Evolutionary conservation across 2,329 filamentous ascomycete species (phyloP).

Genomic region (Diaporthe ampelina): DNA sequence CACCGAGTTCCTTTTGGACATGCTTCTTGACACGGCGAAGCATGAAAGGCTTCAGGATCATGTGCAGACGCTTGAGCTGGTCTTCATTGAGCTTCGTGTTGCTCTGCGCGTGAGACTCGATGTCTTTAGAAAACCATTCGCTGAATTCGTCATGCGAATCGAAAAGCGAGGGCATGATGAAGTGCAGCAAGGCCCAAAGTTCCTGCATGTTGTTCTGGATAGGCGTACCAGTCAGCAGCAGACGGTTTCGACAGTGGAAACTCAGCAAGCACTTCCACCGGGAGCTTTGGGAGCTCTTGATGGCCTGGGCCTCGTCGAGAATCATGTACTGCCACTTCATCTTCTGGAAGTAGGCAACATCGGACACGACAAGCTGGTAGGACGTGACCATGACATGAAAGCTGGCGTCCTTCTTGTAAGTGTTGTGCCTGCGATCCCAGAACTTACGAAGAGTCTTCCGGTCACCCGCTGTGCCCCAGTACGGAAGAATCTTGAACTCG

Average conservation of each 20-base stretch:
- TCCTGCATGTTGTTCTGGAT: slow-evolving; percentile 99
- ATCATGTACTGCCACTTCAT: slow-evolving; percentile 99
- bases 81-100: slow-evolving; percentile 99
- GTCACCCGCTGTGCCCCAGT: slow-evolving; percentile 96
- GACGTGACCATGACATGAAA: slow-evolving; percentile 98
- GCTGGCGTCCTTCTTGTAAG: slow-evolving; percentile 91
- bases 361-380: slow-evolving; percentile 96
- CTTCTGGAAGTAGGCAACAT: slow-evolving; percentile 98
- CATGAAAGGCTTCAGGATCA: slow-evolving; percentile 99
- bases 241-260: slow-evolving; percentile 94
- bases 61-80: slow-evolving; percentile 94
- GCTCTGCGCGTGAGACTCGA: slow-evolving; percentile 97
- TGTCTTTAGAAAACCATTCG: slow-evolving; percentile 95
- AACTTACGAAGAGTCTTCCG: slow-evolving; percentile 98
- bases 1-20: slow-evolving; percentile 97
- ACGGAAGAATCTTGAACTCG: slow-evolving; percentile 93
- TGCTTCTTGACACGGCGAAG: slow-evolving; percentile 99
- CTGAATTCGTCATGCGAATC: slow-evolving; percentile 94
- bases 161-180: slow-evolving; percentile 99
- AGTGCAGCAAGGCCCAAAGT: slow-evolving; percentile 96
- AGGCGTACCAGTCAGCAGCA: slow-evolving; percentile 94
- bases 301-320: slow-evolving; percentile 96
- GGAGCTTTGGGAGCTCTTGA: slow-evolving; percentile 97
- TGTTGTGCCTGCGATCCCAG: slow-evolving; percentile 98
- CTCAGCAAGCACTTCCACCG: slow-evolving; percentile 95